These are phyloP conservation scores for Amanita muscaria DNA, from an alignment of 768 basidiomycete genomes.

Conservation along the genomic window DNA sequence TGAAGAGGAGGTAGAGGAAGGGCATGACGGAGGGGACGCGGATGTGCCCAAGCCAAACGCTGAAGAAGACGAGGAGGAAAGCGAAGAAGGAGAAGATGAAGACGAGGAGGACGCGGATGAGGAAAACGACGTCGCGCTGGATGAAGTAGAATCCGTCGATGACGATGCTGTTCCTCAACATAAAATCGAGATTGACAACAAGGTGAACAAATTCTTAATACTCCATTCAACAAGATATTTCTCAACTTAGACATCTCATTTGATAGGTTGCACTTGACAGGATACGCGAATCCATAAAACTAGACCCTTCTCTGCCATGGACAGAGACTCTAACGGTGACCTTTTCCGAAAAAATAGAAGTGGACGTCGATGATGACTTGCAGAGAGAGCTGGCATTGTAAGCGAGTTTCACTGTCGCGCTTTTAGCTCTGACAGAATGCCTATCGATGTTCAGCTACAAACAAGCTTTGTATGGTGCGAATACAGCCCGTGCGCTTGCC, in stretches of 20 bases:
- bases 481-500: conserved; percentile 69
- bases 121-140: conserved; percentile 40
- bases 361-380: conserved; percentile 81
- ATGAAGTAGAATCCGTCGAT: conserved; percentile 66
- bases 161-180: conserved; percentile 76
- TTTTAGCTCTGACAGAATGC: neutral
- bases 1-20: conserved; percentile 20
- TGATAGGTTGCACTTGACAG: conserved; percentile 66
- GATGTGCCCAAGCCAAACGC: too few relatives aligned
- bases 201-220: conserved; percentile 33
- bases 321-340: conserved; percentile 71
- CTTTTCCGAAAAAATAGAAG: conserved; percentile 65
- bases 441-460: conserved; percentile 63
- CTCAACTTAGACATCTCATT: neutral
- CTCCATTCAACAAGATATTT: neutral
- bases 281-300: conserved; percentile 68
- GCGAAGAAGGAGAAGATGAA: conserved; percentile 33
- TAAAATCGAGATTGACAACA: conserved; percentile 80
- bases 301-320: conserved; percentile 72
- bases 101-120: conserved; percentile 40
- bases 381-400: conserved; percentile 95
- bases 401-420: conserved; percentile 20
- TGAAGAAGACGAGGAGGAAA: conserved; percentile 26
- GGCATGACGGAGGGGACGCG: conserved; percentile 9
- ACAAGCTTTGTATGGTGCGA: conserved; percentile 82